A percentile compares a stretch with the other conserved stretches of the same genome.
Conservation (phyloP, 495 filamentous ascomycete genomes). For the Hypoxylon crocopeplum region DNA sequence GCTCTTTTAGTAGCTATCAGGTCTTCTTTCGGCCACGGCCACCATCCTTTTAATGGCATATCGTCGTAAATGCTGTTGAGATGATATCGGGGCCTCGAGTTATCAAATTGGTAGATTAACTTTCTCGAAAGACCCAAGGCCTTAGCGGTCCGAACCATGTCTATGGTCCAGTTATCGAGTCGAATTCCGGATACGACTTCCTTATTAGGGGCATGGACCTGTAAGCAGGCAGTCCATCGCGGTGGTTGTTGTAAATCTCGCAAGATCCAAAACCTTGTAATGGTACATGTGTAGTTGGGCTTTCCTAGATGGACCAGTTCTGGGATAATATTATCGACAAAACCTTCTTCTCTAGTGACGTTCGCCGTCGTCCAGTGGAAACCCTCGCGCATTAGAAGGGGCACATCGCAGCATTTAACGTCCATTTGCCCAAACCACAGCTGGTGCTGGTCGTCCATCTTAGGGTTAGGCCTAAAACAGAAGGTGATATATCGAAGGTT, state of each 20-base stretch:
- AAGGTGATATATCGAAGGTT: background rate
- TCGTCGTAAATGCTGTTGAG: conserved; percentile 32
- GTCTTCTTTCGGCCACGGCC: conserved; percentile 29
- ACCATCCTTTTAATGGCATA: conserved; percentile 24
- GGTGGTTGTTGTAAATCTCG: conserved; percentile 14
- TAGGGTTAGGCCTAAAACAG: background rate
- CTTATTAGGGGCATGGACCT: conserved; percentile 7
- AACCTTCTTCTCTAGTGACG: conserved; percentile 25
- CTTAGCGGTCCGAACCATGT: background rate
- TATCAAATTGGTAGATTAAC: conserved; percentile 6
- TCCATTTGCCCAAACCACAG: conserved; percentile 15
- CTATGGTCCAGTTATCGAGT: conserved; percentile 1
- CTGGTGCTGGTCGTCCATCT: background rate
- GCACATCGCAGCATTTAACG: conserved; percentile 23
- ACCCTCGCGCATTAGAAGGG: conserved; percentile 34
- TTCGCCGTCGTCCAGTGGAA: conserved; percentile 24
- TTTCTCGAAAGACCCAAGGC: conserved; percentile 1
- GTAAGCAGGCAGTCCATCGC: conserved; percentile 14
- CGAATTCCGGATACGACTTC: conserved; percentile 3
- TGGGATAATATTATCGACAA: background rate
- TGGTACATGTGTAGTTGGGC: background rate
- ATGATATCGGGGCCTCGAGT: background rate
- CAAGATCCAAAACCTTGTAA: conserved; percentile 13
- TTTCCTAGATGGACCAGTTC: background rate
- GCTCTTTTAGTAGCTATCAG: background rate